phyloP scores from a whole-genome alignment of 208 protist genomes.

The Trypanosoma platydactyli region DNA sequence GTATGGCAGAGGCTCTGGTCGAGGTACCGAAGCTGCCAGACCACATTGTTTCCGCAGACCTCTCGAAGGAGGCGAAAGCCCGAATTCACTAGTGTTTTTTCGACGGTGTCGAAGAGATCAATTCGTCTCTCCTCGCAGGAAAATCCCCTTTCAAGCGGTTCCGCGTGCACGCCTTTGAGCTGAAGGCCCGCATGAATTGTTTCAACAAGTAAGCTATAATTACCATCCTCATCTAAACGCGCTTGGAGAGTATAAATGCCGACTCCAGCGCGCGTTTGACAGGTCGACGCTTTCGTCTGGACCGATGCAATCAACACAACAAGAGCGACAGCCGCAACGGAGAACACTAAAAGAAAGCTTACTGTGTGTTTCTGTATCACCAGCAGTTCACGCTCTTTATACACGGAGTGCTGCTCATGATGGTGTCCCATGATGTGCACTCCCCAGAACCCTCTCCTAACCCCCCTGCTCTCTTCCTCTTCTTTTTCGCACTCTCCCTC shows the following conservation, averaged over 20 bases:
- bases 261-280: conserved; percentile 69
- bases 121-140: conserved; percentile 26
- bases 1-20: conserved; percentile 56
- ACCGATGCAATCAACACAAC: conserved; percentile 63
- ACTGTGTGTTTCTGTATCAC: conserved; percentile 55
- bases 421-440: conserved; percentile 41
- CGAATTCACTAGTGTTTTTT: conserved; percentile 21
- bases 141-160: background rate
- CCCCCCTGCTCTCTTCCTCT: background rate
- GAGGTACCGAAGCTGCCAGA: conserved; percentile 63
- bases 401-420: conserved; percentile 30
- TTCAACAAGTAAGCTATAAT: conserved; percentile 31
- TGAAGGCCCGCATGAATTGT: conserved; percentile 9
- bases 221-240: conserved; percentile 19
- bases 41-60: conserved; percentile 27
- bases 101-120: conserved; percentile 59
- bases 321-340: conserved; percentile 55
- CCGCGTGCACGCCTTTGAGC: conserved; percentile 6
- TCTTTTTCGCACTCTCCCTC: background rate
- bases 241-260: conserved; percentile 43
- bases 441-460: background rate
- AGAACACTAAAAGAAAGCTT: conserved; percentile 76
- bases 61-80: conserved; percentile 69
- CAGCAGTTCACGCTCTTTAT: conserved; percentile 43
- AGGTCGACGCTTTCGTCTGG: conserved; percentile 52